Base-by-base conservation (phyloP, 179 eudicot species). In the Actinidia arguta region DNA sequence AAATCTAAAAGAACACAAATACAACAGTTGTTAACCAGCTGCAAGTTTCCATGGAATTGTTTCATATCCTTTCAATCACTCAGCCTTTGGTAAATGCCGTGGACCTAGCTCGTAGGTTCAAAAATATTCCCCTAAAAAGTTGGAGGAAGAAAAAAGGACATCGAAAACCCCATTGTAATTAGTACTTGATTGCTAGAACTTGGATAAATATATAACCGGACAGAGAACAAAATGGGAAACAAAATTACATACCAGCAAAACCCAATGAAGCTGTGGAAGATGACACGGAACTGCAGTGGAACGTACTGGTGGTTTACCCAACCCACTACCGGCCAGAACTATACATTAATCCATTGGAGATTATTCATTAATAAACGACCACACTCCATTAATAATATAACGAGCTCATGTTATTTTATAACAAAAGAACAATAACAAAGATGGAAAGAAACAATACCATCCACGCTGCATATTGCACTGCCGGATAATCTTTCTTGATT, bases 241-340 rank as follows among this genome's bases (percentile, higher is more conserved):
- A 70, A 31, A 64, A 64, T n/a, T 16, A 5, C 47, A 61, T 94
- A 96, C 99, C 99, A 96, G 94, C 89, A 80, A 85, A 89, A 90
- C 18, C 97, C 98, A 48, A 96, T 84, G 85, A 85, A 36, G 83
- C 99, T 94, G 52, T 90, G 94, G 88, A 94, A 88, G 85, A 96
- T 79, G 77, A 96, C 99, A 42, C 99, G 97, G 77, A 96, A 82
- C 79, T 96, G 97, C 88, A 96, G 82, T 3, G 99, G 99, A 56
- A 96, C 92, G 61, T 93, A 91, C 86, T 89, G 96, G 87, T 94
- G 92, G 83, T 96, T 96, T 79, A 96, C 85, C 94, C 97, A 96
- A 70, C 97, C 97, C 75, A 94, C 87, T 18, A 92, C 92, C 3
- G 99, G 99, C 97, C 98, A 93, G 83, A 96, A 93, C 99, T 96